A percentile compares a stretch with the other conserved stretches of the same genome.
phyloP scores from a whole-genome alignment of 2,329 filamentous ascomycete species.

The Fusarium aywerte region DNA sequence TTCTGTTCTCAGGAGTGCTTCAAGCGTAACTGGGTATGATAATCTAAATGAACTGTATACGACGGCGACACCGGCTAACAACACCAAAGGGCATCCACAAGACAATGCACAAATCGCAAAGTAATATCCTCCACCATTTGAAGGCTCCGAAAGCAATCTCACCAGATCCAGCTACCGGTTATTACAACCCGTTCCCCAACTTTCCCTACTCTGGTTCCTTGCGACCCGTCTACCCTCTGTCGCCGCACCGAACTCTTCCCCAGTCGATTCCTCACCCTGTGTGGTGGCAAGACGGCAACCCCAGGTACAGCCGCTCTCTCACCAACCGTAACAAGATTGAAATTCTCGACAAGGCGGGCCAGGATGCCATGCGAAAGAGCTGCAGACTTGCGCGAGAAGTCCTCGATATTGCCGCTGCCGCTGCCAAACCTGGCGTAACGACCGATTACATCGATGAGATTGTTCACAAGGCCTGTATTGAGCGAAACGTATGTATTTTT shows the following conservation, averaged over 20 bases:
- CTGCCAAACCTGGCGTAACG: constrained; percentile 87
- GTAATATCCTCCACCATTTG: constrained; percentile 77
- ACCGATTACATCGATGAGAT: constrained; percentile 96
- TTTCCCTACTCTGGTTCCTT: constrained; percentile 84
- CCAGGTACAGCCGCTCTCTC: constrained; percentile 68
- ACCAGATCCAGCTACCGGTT: constrained; percentile 90
- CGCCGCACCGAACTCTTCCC: constrained; percentile 76
- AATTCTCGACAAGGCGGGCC: constrained; percentile 80
- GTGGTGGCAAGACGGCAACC: constrained; percentile 86
- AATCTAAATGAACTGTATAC: neutral
- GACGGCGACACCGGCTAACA: constrained; percentile 35
- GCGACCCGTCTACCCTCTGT: constrained; percentile 88
- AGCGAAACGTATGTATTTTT: constrained; percentile 79
- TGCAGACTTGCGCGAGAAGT: constrained; percentile 90
- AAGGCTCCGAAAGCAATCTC: constrained; percentile 83
- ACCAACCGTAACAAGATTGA: constrained; percentile 82
- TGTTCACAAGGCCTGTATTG: constrained; percentile 93
- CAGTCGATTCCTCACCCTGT: constrained; percentile 85
- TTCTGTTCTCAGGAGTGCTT: constrained; percentile 99
- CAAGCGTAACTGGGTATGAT: constrained; percentile 96
- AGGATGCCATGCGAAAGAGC: constrained; percentile 92
- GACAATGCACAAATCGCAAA: constrained; percentile 74
- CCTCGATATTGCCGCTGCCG: constrained; percentile 88
- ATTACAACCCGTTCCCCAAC: constrained; percentile 91
- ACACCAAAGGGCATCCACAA: constrained; percentile 79